Percentiles rank a stretch among this genome's conserved stretches.
phyloP scores from a whole-genome alignment of 2,329 filamentous ascomycete species.

The Bipolaris gigantea region DNA sequence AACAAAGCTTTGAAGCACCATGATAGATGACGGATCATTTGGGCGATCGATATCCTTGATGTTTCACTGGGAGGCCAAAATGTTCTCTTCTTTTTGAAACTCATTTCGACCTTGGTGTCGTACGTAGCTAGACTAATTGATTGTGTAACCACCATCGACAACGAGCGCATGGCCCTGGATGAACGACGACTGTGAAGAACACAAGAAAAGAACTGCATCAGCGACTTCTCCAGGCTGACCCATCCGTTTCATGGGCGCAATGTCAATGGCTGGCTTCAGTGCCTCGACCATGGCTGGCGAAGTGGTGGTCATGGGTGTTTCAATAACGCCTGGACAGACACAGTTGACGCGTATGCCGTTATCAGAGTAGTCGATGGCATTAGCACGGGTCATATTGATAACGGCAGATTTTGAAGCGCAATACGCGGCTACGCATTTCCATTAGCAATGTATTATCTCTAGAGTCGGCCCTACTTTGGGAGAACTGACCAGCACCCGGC shows the following conservation, averaged over 20 bases:
- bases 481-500: constrained; percentile 26
- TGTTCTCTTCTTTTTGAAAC: not conserved
- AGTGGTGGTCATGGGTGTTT: constrained; percentile 44
- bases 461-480: not conserved
- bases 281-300: constrained; percentile 37
- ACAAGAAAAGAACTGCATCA: constrained; percentile 56
- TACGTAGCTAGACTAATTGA: constrained; percentile 20
- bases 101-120: not conserved
- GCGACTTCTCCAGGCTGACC: constrained; percentile 57
- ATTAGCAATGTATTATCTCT: not conserved
- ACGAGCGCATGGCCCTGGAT: constrained; percentile 55
- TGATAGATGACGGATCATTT: not conserved
- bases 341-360: constrained; percentile 60
- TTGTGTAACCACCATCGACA: constrained; percentile 50
- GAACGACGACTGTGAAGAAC: constrained; percentile 57
- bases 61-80: not conserved
- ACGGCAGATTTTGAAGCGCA: constrained; percentile 62
- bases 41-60: not conserved
- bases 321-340: constrained; percentile 58
- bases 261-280: constrained; percentile 45
- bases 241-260: constrained; percentile 54
- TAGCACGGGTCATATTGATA: constrained; percentile 59
- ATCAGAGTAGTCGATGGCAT: constrained; percentile 59
- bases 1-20: constrained; percentile 14
- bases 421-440: constrained; percentile 53